A percentile compares a stretch with the other conserved stretches of the same genome.
Evolutionary conservation across 768 basidiomycete genomes (phyloP).

Genomic region (Russula earlei): DNA sequence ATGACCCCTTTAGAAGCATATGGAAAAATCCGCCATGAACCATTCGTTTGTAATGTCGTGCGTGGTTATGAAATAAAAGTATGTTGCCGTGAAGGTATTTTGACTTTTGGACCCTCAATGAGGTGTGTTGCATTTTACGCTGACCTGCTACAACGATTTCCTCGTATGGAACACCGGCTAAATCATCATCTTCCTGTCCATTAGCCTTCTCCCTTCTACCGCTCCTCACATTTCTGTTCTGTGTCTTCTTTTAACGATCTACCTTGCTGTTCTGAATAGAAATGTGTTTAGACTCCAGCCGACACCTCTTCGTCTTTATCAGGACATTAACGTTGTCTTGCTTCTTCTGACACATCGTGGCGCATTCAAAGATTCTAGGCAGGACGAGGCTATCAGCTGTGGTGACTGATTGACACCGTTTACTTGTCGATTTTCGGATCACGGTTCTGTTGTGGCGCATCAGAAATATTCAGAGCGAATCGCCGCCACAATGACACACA

Average conservation of each 20-base stretch:
- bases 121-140: neutral
- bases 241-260: neutral
- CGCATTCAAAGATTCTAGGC: neutral
- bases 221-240: neutral
- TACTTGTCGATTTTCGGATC: neutral
- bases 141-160: neutral
- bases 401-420: neutral
- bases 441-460: neutral
- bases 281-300: neutral
- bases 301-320: neutral
- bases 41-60: neutral
- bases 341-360: neutral
- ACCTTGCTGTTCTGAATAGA: neutral
- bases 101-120: neutral
- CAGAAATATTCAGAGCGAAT: neutral
- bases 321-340: neutral
- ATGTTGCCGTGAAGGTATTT: neutral
- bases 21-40: neutral
- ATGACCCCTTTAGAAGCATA: neutral
- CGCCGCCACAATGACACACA: neutral
- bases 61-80: neutral
- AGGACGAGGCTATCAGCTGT: neutral
- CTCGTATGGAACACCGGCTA: neutral
- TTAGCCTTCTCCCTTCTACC: neutral
- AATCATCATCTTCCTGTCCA: neutral